Evolutionary conservation across 352 stramenopile genomes (phyloP).

Genomic region (Peronospora belbahrii): DNA sequence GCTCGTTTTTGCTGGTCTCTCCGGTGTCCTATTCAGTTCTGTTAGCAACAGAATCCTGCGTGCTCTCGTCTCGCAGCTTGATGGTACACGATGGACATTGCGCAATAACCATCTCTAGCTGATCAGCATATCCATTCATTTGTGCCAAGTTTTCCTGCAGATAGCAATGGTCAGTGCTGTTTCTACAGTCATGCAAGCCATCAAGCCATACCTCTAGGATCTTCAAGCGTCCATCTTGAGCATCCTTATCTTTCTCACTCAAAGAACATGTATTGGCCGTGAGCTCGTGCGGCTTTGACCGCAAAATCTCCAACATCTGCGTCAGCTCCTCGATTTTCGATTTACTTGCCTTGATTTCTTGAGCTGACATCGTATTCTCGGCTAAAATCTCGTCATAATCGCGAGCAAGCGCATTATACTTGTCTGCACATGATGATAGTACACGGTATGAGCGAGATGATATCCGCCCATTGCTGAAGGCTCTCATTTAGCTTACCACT

Average conservation of each 20-base stretch:
- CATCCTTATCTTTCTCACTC: conserved; percentile 14
- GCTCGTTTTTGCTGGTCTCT: conserved; percentile 5
- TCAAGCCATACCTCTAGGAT: conserved; percentile 46
- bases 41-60: conserved; percentile 31
- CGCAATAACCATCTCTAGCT: conserved; percentile 65
- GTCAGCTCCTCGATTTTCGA: conserved; percentile 33
- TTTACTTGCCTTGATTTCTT: conserved; percentile 26
- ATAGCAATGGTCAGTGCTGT: neutral
- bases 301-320: conserved; percentile 19
- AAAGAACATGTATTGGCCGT: neutral
- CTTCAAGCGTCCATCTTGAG: conserved; percentile 39
- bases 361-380: conserved; percentile 2
- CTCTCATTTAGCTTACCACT: conserved; percentile 6
- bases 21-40: conserved; percentile 16
- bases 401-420: conserved; percentile 20
- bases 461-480: neutral
- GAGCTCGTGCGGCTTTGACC: conserved; percentile 4
- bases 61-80: conserved; percentile 64
- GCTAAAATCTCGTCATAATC: conserved; percentile 12
- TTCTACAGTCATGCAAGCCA: neutral
- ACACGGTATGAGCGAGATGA: neutral
- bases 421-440: too few relatives aligned
- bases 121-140: conserved; percentile 74
- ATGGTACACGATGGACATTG: conserved; percentile 60
- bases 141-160: conserved; percentile 64